A percentile compares a stretch with the other conserved stretches of the same genome.
These are phyloP conservation scores for Fagopyrum homotropicum DNA, from an alignment of 148 eudicot genomes.

Conservation along the genomic window DNA sequence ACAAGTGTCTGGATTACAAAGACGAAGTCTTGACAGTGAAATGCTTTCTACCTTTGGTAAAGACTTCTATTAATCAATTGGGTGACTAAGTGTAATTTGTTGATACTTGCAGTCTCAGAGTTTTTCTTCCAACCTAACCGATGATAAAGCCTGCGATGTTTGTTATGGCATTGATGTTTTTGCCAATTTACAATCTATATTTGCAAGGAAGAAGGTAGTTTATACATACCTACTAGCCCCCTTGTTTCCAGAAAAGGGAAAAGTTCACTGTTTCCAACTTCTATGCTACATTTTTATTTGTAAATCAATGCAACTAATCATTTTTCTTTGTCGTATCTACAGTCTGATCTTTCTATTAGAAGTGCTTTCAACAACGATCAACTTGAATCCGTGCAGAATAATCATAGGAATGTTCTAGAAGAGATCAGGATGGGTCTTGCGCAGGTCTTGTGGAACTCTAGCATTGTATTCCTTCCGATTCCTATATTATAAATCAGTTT, in stretches of 20 bases:
- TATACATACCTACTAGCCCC: neutral
- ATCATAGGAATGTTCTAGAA: neutral
- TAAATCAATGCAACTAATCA: too few relatives aligned
- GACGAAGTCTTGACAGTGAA: too few relatives aligned
- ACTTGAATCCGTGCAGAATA: neutral
- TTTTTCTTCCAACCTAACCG: slow-evolving; percentile 79
- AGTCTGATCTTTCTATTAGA: too few relatives aligned
- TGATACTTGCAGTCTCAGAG: too few relatives aligned
- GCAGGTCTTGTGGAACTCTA: neutral
- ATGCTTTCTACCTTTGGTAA: neutral
- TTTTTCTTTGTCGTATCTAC: too few relatives aligned
- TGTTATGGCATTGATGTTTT: slow-evolving; percentile 32
- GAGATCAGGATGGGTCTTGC: neutral
- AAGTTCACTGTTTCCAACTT: too few relatives aligned
- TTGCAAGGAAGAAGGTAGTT: slow-evolving; percentile 53
- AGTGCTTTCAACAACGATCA: too few relatives aligned
- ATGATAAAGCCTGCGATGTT: slow-evolving; percentile 65
- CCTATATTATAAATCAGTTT: neutral
- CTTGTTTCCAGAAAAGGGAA: neutral
- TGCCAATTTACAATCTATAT: slow-evolving; percentile 49
- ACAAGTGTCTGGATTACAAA: too few relatives aligned
- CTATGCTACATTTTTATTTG: too few relatives aligned
- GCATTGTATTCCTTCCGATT: neutral
- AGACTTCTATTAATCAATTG: neutral
- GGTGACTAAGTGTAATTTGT: neutral